phyloP scores from a whole-genome alignment of 345 rosid species.

The Gossypium ekmanianum region DNA sequence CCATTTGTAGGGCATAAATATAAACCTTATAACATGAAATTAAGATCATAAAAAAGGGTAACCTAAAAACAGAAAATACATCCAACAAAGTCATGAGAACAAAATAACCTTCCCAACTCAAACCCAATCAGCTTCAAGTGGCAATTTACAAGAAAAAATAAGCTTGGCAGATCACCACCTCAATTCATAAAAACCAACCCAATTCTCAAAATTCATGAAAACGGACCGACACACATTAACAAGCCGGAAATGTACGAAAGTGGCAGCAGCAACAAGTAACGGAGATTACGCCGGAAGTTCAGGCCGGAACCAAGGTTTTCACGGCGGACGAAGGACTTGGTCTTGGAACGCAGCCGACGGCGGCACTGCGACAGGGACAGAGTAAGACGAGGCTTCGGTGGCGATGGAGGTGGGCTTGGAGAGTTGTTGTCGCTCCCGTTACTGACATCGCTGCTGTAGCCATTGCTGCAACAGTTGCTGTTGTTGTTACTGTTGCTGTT shows the following conservation, averaged over 20 bases:
- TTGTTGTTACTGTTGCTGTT: constrained; percentile 17
- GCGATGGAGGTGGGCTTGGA: constrained; percentile 70
- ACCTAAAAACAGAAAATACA: too few relatives aligned
- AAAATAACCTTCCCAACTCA: too few relatives aligned
- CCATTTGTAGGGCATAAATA: too few relatives aligned
- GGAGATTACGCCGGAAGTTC: constrained; percentile 52
- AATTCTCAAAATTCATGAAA: too few relatives aligned
- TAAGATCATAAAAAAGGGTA: too few relatives aligned
- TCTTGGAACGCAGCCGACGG: constrained; percentile 52
- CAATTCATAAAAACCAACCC: too few relatives aligned
- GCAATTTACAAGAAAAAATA: too few relatives aligned
- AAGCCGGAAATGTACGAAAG: constrained; percentile 67
- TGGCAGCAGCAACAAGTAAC: constrained; percentile 57
- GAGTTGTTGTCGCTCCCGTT: constrained; percentile 51
- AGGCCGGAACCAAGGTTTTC: constrained; percentile 31
- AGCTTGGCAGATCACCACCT: too few relatives aligned
- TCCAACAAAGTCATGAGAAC: too few relatives aligned
- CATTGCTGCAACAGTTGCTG: constrained; percentile 17
- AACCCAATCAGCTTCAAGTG: too few relatives aligned
- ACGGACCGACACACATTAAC: constrained; percentile 78
- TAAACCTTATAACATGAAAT: too few relatives aligned
- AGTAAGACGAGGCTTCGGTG: constrained; percentile 37
- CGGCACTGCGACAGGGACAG: constrained; percentile 46
- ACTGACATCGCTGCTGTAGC: constrained; percentile 28
- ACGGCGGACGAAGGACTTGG: constrained; percentile 42